These are phyloP conservation scores for Populus euphratica DNA, from an alignment of 345 rosid species.

Conservation along the genomic window DNA sequence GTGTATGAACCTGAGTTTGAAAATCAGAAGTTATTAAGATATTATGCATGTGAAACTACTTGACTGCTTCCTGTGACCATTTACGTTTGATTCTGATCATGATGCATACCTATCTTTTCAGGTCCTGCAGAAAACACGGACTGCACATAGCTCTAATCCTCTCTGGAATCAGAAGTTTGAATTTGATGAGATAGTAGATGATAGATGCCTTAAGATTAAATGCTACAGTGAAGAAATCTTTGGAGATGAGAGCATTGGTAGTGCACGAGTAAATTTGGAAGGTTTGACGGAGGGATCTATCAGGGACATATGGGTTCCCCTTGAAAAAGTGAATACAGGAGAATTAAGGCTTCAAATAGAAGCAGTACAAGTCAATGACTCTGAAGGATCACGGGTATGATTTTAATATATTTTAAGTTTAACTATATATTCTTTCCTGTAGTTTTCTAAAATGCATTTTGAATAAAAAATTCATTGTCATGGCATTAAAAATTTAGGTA, in stretches of 20 bases:
- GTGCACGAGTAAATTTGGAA: conserved; percentile 80
- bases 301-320: conserved; percentile 84
- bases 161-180: conserved; percentile 77
- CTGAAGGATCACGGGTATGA: conserved; percentile 60
- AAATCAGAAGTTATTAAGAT: not conserved
- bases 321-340: conserved; percentile 85
- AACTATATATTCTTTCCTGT: not conserved
- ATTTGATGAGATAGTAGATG: conserved; percentile 80
- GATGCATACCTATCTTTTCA: conserved; percentile 23
- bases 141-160: conserved; percentile 45
- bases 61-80: not conserved
- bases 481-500: not conserved
- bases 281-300: conserved; percentile 66
- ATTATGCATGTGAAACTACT: not conserved
- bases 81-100: conserved; percentile 7
- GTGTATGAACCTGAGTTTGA: conserved; percentile 5
- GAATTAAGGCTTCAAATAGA: conserved; percentile 82
- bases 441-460: not conserved
- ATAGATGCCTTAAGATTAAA: conserved; percentile 73
- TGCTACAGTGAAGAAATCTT: conserved; percentile 68
- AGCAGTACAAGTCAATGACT: conserved; percentile 50
- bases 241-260: conserved; percentile 80
- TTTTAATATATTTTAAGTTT: conserved; percentile 11
- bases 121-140: conserved; percentile 64
- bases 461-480: not conserved